These are phyloP conservation scores for Lactarius deliciosus DNA, from an alignment of 768 basidiomycete genomes.

Conservation along the genomic window DNA sequence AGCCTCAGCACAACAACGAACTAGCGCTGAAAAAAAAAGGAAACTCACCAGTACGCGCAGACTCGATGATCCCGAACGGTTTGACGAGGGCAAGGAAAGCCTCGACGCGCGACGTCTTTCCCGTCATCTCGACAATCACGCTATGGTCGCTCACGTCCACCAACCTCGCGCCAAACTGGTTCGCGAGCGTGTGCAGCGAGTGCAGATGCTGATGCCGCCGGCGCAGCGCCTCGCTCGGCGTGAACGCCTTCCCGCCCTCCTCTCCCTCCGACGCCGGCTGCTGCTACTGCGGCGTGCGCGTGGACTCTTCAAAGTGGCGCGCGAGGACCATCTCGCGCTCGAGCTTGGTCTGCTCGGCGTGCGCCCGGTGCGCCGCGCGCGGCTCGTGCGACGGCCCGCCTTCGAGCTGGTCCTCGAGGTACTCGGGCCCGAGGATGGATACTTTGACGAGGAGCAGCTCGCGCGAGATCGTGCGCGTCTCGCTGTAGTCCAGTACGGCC, in stretches of 20 bases:
- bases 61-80: slow-evolving; percentile 94
- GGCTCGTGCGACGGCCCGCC: slow-evolving; percentile 85
- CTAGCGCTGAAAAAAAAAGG: background rate
- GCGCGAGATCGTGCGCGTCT: slow-evolving; percentile 86
- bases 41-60: slow-evolving; percentile 83
- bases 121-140: slow-evolving; percentile 92
- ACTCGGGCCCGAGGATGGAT: slow-evolving; percentile 96
- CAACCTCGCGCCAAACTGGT: slow-evolving; percentile 89
- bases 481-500: slow-evolving; percentile 98
- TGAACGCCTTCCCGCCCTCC: slow-evolving; percentile 36
- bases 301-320: slow-evolving; percentile 71
- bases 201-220: slow-evolving; percentile 87
- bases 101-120: slow-evolving; percentile 88
- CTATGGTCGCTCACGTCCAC: slow-evolving; percentile 95
- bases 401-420: slow-evolving; percentile 85
- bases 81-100: slow-evolving; percentile 89
- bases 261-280: background rate
- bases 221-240: slow-evolving; percentile 79
- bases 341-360: slow-evolving; percentile 48
- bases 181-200: slow-evolving; percentile 79
- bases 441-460: slow-evolving; percentile 95
- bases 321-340: slow-evolving; percentile 73
- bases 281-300: slow-evolving; percentile 32
- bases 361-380: slow-evolving; percentile 37
- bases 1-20: background rate